Conservation (phyloP, 2,329 filamentous ascomycete genomes). For the Beauveria sp. region DNA sequence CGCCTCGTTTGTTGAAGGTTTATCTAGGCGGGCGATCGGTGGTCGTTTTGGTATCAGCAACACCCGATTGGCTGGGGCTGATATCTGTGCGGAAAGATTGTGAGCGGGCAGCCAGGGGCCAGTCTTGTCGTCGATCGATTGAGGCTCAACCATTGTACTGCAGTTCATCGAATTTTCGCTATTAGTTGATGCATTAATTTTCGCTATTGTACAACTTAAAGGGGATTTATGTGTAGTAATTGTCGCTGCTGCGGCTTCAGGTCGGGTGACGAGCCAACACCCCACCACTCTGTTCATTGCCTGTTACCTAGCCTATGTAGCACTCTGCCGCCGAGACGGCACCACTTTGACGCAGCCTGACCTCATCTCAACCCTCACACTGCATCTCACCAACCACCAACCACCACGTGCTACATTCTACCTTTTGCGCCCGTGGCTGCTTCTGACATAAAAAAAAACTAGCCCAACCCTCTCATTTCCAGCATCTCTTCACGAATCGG, state of each 20-base stretch:
- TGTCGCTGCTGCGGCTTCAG: neutral
- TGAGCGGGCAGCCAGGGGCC: neutral
- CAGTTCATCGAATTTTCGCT: too few species aligned
- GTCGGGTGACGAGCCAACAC: neutral
- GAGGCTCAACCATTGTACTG: neutral
- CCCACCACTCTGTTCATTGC: neutral
- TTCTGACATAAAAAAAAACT: too few species aligned
- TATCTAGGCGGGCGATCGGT: neutral
- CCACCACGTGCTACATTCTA: too few species aligned
- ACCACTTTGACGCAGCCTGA: neutral
- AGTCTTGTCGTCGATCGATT: neutral
- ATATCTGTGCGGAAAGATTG: neutral
- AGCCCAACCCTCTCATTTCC: too few species aligned
- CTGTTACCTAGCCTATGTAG: too few species aligned
- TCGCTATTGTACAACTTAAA: too few species aligned
- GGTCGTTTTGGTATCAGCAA: conserved; percentile 5
- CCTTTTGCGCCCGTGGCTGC: too few species aligned
- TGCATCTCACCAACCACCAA: neutral
- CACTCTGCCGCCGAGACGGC: neutral
- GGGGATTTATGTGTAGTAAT: neutral
- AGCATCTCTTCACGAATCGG: neutral
- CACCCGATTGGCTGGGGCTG: conserved; percentile 8
- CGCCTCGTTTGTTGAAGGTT: neutral
- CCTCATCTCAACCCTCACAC: neutral
- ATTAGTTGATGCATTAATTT: too few species aligned